These are phyloP conservation scores for Cymbidium sinense DNA, from an alignment of 106 monocot genomes.

Conservation along the genomic window DNA sequence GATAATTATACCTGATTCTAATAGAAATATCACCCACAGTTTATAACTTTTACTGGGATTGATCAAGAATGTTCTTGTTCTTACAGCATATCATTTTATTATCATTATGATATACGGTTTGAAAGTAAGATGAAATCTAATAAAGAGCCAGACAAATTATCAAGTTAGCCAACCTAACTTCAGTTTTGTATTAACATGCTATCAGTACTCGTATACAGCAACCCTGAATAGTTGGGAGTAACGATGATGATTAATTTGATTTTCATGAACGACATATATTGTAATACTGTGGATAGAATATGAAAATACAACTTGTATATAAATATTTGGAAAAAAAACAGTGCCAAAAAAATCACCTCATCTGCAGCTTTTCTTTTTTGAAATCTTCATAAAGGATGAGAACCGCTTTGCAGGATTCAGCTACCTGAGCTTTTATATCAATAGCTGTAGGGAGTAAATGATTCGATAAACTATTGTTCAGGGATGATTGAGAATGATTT, in stretches of 20 bases:
- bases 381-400: conserved; percentile 63
- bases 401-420: conserved; percentile 75
- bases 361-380: conserved; percentile 72
- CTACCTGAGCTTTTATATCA: conserved; percentile 45
- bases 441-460: conserved; percentile 19
- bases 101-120: no score
- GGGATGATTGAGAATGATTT: conserved; percentile 14
- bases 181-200: no score
- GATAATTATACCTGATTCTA: no score
- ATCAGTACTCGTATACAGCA: background rate
- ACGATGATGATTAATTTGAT: background rate
- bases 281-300: background rate
- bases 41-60: no score
- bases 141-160: background rate
- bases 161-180: background rate
- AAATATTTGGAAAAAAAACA: background rate
- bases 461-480: conserved; percentile 21
- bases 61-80: no score
- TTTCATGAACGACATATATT: background rate
- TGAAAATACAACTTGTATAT: background rate
- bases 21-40: no score
- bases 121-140: background rate
- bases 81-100: no score
- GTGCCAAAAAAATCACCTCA: conserved; percentile 41
- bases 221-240: background rate